These are phyloP conservation scores for Chrysosporium keratinophilum DNA, from an alignment of 2,329 filamentous ascomycete genomes.

Conservation along the genomic window DNA sequence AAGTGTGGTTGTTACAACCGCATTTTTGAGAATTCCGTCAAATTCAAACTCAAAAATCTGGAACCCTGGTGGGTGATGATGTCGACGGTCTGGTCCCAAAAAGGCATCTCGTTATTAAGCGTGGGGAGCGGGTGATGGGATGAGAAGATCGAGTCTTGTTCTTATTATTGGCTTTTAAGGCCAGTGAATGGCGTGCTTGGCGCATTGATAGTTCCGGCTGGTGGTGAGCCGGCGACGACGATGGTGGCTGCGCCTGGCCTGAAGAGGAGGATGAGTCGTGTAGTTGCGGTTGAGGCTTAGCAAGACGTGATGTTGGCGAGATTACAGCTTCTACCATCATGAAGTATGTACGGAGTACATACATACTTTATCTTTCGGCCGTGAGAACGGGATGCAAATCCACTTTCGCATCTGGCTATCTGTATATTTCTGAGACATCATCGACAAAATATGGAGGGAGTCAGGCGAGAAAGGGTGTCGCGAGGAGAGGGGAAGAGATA, in stretches of 20 bases:
- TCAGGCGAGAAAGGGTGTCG: neutral
- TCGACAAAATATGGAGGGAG: neutral
- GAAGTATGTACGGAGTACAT: too few relatives aligned
- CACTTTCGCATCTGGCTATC: neutral
- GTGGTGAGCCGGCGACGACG: neutral
- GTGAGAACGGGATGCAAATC: neutral
- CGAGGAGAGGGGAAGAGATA: neutral
- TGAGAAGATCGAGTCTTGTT: neutral
- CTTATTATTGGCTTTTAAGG: neutral
- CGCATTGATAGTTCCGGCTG: neutral
- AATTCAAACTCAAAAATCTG: neutral
- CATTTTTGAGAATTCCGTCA: conserved; percentile 1
- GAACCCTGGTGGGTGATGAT: neutral
- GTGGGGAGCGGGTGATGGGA: neutral
- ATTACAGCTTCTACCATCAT: neutral
- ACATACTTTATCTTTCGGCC: neutral
- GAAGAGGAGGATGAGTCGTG: neutral
- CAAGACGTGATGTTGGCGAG: neutral
- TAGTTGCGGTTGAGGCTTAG: neutral
- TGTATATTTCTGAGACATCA: too few relatives aligned
- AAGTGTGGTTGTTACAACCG: neutral
- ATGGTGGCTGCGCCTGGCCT: neutral
- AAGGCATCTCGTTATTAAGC: neutral
- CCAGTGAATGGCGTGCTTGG: neutral
- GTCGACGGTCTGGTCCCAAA: too few relatives aligned